These are phyloP conservation scores for Musa itinerans DNA, from an alignment of 176 grass and related monocot genomes.

Conservation along the genomic window DNA sequence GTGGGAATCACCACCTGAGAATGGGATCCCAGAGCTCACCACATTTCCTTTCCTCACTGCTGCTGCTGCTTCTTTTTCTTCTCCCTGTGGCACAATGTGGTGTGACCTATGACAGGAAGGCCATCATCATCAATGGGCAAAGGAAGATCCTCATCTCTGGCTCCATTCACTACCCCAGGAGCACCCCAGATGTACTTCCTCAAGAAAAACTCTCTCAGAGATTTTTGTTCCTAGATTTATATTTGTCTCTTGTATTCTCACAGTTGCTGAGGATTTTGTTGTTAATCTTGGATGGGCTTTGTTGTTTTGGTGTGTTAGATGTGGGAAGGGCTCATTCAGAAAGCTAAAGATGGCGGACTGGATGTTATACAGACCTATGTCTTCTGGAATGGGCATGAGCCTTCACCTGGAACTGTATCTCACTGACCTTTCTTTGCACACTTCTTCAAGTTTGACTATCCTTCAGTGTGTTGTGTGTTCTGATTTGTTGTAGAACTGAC, in stretches of 20 bases:
- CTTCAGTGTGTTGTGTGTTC: not conserved
- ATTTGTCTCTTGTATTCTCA: not conserved
- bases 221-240: not conserved
- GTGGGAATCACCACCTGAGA: conserved; percentile 5
- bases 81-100: conserved; percentile 32
- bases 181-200: conserved; percentile 64
- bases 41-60: conserved; percentile 12
- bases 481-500: not conserved
- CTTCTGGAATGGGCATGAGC: conserved; percentile 97
- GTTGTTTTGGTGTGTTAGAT: conserved; percentile 39
- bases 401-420: conserved; percentile 71
- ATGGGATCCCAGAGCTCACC: conserved; percentile 23
- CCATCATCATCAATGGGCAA: conserved; percentile 71
- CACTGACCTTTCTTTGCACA: not conserved
- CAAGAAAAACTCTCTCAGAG: conserved; percentile 17
- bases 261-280: not conserved
- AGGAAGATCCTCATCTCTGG: conserved; percentile 89
- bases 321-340: conserved; percentile 92
- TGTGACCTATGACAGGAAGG: conserved; percentile 84
- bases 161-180: conserved; percentile 97
- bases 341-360: conserved; percentile 93
- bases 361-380: conserved; percentile 98
- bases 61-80: conserved; percentile 10
- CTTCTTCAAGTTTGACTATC: conserved; percentile 2
- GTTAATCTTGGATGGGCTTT: not conserved